Evolutionary conservation across 2,329 filamentous ascomycete species (phyloP).

Genomic region (Didymella glomerata): DNA sequence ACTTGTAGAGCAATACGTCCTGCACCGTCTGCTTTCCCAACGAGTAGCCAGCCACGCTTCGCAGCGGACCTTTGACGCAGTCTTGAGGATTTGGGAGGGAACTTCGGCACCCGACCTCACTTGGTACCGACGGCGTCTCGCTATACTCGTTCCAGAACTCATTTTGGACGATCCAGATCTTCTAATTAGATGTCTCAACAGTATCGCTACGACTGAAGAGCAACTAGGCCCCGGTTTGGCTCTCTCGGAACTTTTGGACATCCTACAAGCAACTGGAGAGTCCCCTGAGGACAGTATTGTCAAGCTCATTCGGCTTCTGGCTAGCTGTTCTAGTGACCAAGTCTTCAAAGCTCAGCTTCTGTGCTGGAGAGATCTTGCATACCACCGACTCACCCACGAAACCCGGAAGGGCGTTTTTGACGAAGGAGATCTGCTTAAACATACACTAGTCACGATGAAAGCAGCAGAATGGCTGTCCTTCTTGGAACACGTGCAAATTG

Average conservation of each 20-base stretch:
- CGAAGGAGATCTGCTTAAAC: slow-evolving; percentile 21
- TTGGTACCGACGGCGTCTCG: slow-evolving; percentile 26
- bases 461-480: slow-evolving; percentile 34
- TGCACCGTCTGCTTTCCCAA: slow-evolving; percentile 27
- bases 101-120: slow-evolving; percentile 12
- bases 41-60: slow-evolving; percentile 16
- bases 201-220: slow-evolving; percentile 24
- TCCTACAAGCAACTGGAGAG: slow-evolving; percentile 17
- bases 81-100: slow-evolving; percentile 33
- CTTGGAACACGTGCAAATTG: slow-evolving; percentile 28
- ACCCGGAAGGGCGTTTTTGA: background rate
- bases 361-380: slow-evolving; percentile 38
- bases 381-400: slow-evolving; percentile 26
- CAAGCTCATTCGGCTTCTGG: slow-evolving; percentile 29
- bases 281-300: slow-evolving; percentile 26
- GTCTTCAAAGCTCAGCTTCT: slow-evolving; percentile 14
- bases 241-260: slow-evolving; percentile 19
- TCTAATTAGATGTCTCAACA: slow-evolving; percentile 30
- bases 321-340: background rate
- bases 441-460: slow-evolving; percentile 30
- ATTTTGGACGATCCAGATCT: slow-evolving; percentile 14
- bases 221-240: slow-evolving; percentile 22
- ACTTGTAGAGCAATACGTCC: slow-evolving; percentile 30
- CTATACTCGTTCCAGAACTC: slow-evolving; percentile 27
- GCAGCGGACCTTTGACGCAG: slow-evolving; percentile 26